These are phyloP conservation scores for Lagenaria siceraria DNA, from an alignment of 306 rosid species.

Conservation along the genomic window DNA sequence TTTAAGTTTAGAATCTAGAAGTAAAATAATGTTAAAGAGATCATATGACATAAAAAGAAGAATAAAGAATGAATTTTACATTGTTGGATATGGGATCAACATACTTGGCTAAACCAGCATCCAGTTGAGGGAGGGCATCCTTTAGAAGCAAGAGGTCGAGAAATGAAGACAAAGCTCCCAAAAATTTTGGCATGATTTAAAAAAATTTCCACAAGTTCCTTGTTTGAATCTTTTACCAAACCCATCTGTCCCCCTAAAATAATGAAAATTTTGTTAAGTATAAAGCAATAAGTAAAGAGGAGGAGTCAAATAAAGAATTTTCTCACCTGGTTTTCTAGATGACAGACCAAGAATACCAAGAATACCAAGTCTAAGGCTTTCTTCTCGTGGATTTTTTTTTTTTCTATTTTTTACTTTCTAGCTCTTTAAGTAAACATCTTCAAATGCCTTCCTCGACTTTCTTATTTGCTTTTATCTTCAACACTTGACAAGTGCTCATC, in stretches of 20 bases:
- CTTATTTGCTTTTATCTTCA: background rate
- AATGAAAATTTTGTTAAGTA: background rate
- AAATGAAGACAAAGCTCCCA: too few relatives aligned
- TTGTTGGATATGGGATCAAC: too few relatives aligned
- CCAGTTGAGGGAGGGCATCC: background rate
- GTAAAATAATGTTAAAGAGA: too few relatives aligned
- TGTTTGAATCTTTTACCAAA: too few relatives aligned
- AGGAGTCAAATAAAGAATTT: background rate
- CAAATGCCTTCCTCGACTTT: background rate
- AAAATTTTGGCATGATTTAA: too few relatives aligned
- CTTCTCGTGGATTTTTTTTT: background rate
- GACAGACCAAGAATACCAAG: background rate
- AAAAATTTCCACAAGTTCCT: too few relatives aligned
- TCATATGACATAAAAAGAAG: too few relatives aligned
- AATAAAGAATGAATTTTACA: too few relatives aligned
- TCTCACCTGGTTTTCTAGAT: background rate
- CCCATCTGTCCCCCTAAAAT: background rate
- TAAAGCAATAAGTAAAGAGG: background rate
- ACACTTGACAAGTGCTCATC: background rate
- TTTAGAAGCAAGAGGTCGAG: background rate
- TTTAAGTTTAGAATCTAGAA: too few relatives aligned
- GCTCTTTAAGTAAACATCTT: background rate
- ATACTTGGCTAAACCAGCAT: too few relatives aligned
- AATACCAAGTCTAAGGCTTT: background rate
- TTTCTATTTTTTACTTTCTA: background rate